Evolutionary conservation across 2,329 filamentous ascomycete genomes (phyloP).

Genomic region (Fusarium longipes): DNA sequence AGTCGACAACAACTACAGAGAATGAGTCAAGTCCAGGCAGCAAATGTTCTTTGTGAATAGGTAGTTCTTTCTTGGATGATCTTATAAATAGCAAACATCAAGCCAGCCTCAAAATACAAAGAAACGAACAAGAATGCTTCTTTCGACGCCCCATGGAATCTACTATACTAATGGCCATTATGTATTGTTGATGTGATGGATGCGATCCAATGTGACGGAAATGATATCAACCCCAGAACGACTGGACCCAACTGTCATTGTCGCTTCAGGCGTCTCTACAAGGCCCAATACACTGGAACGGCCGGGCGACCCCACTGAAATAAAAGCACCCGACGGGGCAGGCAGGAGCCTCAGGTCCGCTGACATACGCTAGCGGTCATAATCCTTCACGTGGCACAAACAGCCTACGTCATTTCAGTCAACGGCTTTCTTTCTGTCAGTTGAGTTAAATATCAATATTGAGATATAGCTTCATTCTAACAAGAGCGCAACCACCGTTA

Average conservation of each 20-base stretch:
- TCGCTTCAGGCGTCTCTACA: conserved; percentile 28
- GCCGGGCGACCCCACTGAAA: conserved; percentile 20
- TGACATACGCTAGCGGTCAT: conserved; percentile 33
- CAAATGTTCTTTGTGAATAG: not conserved
- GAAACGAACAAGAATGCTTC: not conserved
- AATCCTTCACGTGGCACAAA: conserved; percentile 31
- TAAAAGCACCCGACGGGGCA: conserved; percentile 1
- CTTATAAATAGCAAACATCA: not conserved
- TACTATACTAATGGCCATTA: not conserved
- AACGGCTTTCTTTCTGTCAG: conserved; percentile 7
- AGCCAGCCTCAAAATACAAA: not conserved
- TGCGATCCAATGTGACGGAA: conserved; percentile 1
- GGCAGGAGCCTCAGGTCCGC: conserved; percentile 32
- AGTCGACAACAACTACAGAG: conserved; percentile 13
- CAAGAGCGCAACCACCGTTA: not conserved
- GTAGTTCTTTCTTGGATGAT: too few species aligned
- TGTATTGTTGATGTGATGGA: conserved; percentile 6
- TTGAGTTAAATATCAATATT: not conserved
- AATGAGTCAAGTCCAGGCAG: conserved; percentile 23
- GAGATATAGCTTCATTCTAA: conserved; percentile 2
- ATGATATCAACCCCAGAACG: conserved; percentile 12
- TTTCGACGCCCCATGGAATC: not conserved
- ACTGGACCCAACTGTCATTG: not conserved
- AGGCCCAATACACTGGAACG: conserved; percentile 22
- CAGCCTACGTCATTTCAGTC: conserved; percentile 31